Percentiles rank a stretch among this genome's conserved stretches.
phyloP scores from a whole-genome alignment of 1,139 yeast species.

The Geotrichum bryndzae region DNA sequence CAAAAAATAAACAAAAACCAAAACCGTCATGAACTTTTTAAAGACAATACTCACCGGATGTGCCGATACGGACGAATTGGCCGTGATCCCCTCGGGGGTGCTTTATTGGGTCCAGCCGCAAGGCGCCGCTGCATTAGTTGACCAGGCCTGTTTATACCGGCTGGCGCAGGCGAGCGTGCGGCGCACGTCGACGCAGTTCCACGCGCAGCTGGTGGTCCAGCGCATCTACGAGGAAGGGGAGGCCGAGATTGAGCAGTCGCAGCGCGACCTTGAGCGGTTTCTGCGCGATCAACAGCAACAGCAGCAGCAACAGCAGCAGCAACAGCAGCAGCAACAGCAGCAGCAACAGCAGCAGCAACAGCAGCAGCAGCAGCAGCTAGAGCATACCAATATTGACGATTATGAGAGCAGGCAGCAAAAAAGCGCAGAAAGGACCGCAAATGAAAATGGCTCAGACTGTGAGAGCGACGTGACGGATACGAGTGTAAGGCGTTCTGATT shows the following conservation, averaged over 20 bases:
- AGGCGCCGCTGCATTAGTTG: conserved; percentile 77
- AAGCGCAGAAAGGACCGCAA: neutral
- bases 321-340: too few relatives aligned
- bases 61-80: conserved; percentile 59
- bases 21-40: conserved; percentile 60
- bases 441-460: neutral
- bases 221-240: conserved; percentile 67
- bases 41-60: conserved; percentile 57
- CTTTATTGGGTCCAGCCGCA: conserved; percentile 68
- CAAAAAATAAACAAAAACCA: too few relatives aligned
- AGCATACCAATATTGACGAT: neutral
- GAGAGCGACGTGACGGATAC: neutral
- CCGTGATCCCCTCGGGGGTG: conserved; percentile 73
- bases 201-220: conserved; percentile 66
- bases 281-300: neutral
- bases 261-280: neutral
- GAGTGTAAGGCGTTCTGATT: neutral
- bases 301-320: too few relatives aligned
- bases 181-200: conserved; percentile 57
- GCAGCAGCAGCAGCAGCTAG: neutral
- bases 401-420: neutral
- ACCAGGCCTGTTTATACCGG: conserved; percentile 68
- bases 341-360: too few relatives aligned
- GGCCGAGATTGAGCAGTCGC: conserved; percentile 39
- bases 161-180: conserved; percentile 64